A percentile compares a stretch with the other conserved stretches of the same genome.
Conservation (phyloP, 768 basidiomycete genomes). For the Boletus rufocinnamomeus region DNA sequence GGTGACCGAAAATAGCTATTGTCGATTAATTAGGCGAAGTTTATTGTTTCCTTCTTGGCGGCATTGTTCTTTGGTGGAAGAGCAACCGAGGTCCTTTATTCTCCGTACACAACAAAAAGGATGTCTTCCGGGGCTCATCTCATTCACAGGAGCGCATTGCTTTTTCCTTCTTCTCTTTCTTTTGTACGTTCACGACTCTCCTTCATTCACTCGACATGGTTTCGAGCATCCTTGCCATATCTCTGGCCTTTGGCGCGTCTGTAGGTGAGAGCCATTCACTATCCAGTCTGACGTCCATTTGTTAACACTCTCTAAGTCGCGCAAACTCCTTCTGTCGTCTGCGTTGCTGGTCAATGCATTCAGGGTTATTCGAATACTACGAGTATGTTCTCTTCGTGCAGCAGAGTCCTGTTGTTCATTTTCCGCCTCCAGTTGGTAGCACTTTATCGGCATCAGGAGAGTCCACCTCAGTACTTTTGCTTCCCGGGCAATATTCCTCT, state of each 20-base stretch:
- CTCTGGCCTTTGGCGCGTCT: slow-evolving; percentile 40
- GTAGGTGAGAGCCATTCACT: slow-evolving; percentile 35
- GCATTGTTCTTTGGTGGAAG: slow-evolving; percentile 28
- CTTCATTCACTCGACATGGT: slow-evolving; percentile 39
- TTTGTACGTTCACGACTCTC: slow-evolving; percentile 23
- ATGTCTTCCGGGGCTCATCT: slow-evolving; percentile 17
- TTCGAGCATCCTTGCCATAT: slow-evolving; percentile 39
- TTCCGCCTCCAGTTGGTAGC: slow-evolving; percentile 58
- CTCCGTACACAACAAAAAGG: slow-evolving; percentile 31
- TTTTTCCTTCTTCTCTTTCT: slow-evolving; percentile 23
- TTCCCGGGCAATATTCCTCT: slow-evolving; percentile 76
- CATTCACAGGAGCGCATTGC: slow-evolving; percentile 23
- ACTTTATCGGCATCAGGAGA: slow-evolving; percentile 57
- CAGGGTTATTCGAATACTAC: slow-evolving; percentile 77
- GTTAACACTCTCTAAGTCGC: slow-evolving; percentile 42
- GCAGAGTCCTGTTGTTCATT: slow-evolving; percentile 15
- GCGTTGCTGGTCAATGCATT: slow-evolving; percentile 88
- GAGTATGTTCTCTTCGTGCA: slow-evolving; percentile 42
- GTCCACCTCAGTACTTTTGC: slow-evolving; percentile 57
- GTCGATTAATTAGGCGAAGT: slow-evolving; percentile 16
- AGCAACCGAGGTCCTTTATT: slow-evolving; percentile 31
- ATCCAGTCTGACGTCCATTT: not conserved
- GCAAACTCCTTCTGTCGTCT: slow-evolving; percentile 65
- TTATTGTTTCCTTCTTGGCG: slow-evolving; percentile 28
- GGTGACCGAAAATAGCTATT: not conserved